These are phyloP conservation scores for Blastomyces silverae DNA, from an alignment of 2,329 filamentous ascomycete species.

Conservation along the genomic window DNA sequence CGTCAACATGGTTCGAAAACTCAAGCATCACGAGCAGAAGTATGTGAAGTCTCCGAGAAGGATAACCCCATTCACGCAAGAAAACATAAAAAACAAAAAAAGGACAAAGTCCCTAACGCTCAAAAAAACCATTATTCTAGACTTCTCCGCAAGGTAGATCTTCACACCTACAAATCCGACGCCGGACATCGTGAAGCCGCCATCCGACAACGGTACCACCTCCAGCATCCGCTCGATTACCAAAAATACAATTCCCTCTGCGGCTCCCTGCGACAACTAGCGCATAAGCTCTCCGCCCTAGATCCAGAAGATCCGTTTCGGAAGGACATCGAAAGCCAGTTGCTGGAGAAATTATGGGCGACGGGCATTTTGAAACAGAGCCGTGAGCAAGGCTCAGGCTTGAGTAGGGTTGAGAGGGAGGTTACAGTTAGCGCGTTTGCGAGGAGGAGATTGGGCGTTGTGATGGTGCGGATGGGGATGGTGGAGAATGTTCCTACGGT, in stretches of 20 bases:
- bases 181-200: slow-evolving; percentile 74
- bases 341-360: slow-evolving; percentile 86
- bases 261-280: slow-evolving; percentile 79
- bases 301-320: slow-evolving; percentile 70
- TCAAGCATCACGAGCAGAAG: slow-evolving; percentile 96
- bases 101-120: slow-evolving; percentile 11
- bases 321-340: slow-evolving; percentile 73
- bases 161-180: slow-evolving; percentile 88
- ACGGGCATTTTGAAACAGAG: slow-evolving; percentile 76
- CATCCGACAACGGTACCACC: slow-evolving; percentile 78
- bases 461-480: slow-evolving; percentile 89
- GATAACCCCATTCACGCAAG: too few relatives aligned
- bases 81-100: too few relatives aligned
- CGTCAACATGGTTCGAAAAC: slow-evolving; percentile 75
- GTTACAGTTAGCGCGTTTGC: slow-evolving; percentile 87
- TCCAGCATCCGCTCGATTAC: slow-evolving; percentile 85
- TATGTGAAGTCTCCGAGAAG: slow-evolving; percentile 20
- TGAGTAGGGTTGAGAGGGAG: slow-evolving; percentile 69
- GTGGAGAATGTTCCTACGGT: slow-evolving; percentile 81
- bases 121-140: slow-evolving; percentile 26
- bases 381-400: slow-evolving; percentile 66
- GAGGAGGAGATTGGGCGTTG: slow-evolving; percentile 71
- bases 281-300: slow-evolving; percentile 77
- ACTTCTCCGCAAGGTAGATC: slow-evolving; percentile 84
- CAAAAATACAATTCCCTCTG: slow-evolving; percentile 60